Conservation (phyloP, 352 stramenopile genomes). For the Globisporangium alternatum region DNA sequence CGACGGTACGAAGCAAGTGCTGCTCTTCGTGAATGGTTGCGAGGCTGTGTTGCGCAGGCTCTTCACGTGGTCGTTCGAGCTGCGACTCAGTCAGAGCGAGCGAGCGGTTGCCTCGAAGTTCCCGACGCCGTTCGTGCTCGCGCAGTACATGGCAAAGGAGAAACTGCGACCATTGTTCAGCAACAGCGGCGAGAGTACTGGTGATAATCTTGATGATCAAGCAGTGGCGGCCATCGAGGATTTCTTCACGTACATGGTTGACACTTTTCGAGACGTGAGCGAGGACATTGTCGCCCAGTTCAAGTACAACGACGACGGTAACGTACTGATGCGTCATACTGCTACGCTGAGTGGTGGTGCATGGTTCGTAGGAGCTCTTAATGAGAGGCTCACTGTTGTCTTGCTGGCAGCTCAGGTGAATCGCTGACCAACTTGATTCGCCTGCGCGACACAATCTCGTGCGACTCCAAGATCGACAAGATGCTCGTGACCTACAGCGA, state of each 20-base stretch:
- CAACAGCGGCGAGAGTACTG: neutral
- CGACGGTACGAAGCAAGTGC: constrained; percentile 56
- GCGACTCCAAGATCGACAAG: constrained; percentile 54
- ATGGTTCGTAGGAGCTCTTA: neutral
- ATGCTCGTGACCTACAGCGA: constrained; percentile 36
- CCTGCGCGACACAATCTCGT: constrained; percentile 65
- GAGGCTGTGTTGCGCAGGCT: constrained; percentile 42
- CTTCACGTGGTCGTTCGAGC: constrained; percentile 25
- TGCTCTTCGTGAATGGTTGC: constrained; percentile 37
- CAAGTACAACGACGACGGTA: constrained; percentile 83
- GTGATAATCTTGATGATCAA: neutral
- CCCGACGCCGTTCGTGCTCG: constrained; percentile 25
- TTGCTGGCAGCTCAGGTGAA: constrained; percentile 39
- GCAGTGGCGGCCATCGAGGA: constrained; percentile 29
- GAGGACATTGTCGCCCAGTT: constrained; percentile 78
- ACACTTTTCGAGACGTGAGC: constrained; percentile 47
- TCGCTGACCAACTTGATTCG: constrained; percentile 63
- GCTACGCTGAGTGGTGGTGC: neutral
- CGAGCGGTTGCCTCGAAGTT: neutral
- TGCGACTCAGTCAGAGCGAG: neutral
- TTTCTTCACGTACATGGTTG: constrained; percentile 41
- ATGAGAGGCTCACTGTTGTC: neutral
- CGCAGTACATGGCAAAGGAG: constrained; percentile 39
- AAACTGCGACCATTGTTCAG: constrained; percentile 24
- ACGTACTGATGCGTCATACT: neutral